Evolutionary conservation across 768 basidiomycete species (phyloP).

Genomic region (Tulasnella sp.): DNA sequence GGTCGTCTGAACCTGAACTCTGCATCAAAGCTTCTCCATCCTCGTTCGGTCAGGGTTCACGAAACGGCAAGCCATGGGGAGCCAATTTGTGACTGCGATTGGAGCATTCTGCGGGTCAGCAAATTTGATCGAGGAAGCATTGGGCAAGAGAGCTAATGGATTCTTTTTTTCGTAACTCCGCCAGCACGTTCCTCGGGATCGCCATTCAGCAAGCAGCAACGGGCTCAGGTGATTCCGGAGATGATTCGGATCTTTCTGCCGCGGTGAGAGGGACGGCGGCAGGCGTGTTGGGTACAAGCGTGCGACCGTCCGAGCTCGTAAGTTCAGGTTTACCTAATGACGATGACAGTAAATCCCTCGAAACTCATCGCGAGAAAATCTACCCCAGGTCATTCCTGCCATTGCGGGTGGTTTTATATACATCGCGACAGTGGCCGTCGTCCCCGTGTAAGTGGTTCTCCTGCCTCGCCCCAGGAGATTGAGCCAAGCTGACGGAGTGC

Average conservation of each 20-base stretch:
- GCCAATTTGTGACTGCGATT: slow-evolving; percentile 81
- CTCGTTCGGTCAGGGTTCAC: slow-evolving; percentile 64
- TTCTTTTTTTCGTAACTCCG: neutral
- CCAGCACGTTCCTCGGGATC: slow-evolving; percentile 68
- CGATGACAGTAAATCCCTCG: neutral
- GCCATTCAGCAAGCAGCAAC: slow-evolving; percentile 65
- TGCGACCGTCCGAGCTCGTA: slow-evolving; percentile 67
- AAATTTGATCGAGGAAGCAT: neutral
- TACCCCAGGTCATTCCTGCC: slow-evolving; percentile 65
- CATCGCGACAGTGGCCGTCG: slow-evolving; percentile 83
- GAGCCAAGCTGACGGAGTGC: neutral
- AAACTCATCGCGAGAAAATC: slow-evolving; percentile 14
- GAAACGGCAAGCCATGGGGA: slow-evolving; percentile 85
- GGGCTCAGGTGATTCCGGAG: slow-evolving; percentile 24
- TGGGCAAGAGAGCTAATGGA: slow-evolving; percentile 16
- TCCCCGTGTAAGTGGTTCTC: slow-evolving; percentile 60
- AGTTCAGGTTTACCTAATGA: slow-evolving; percentile 25
- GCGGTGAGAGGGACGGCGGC: slow-evolving; percentile 62
- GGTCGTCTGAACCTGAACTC: neutral
- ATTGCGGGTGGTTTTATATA: slow-evolving; percentile 88
- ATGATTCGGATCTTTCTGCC: slow-evolving; percentile 52
- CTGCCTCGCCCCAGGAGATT: neutral
- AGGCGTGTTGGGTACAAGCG: slow-evolving; percentile 76
- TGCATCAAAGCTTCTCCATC: slow-evolving; percentile 2
- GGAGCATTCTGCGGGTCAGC: slow-evolving; percentile 52